A percentile compares a stretch with the other conserved stretches of the same genome.
These are phyloP conservation scores for Hyphopichia fennica DNA, from an alignment of 1,139 yeast genomes.

Conservation along the genomic window DNA sequence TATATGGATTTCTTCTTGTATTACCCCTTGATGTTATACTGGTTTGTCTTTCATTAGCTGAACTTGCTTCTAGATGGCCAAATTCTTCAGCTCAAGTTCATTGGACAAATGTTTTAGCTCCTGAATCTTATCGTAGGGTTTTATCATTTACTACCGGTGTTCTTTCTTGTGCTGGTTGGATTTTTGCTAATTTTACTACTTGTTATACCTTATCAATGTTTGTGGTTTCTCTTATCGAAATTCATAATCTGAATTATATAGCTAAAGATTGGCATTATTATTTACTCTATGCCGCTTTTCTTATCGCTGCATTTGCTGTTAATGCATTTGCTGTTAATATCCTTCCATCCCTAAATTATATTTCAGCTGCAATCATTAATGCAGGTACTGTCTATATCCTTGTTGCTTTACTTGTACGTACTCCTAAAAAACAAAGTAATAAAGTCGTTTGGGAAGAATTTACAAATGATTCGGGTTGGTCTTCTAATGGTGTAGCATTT, in stretches of 20 bases:
- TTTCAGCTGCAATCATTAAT: slow-evolving; percentile 20
- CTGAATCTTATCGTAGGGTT: slow-evolving; percentile 14
- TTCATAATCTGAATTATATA: slow-evolving; percentile 22
- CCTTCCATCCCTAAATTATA: slow-evolving; percentile 19
- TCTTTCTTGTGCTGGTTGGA: slow-evolving; percentile 52
- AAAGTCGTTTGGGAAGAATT: slow-evolving; percentile 23
- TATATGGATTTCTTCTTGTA: slow-evolving; percentile 23
- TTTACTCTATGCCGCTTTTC: slow-evolving; percentile 18
- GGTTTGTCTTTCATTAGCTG: slow-evolving; percentile 25
- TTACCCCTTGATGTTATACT: slow-evolving; percentile 18
- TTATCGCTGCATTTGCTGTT: slow-evolving; percentile 15
- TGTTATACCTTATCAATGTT: slow-evolving; percentile 42
- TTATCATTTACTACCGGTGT: slow-evolving; percentile 48
- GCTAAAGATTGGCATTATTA: slow-evolving; percentile 25
- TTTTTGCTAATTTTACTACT: slow-evolving; percentile 38
- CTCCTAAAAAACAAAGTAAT: slow-evolving; percentile 23
- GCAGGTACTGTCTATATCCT: slow-evolving; percentile 25
- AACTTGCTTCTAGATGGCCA: slow-evolving; percentile 28
- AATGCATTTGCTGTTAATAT: slow-evolving; percentile 20
- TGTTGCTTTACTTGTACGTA: slow-evolving; percentile 21
- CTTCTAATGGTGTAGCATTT: slow-evolving; percentile 26
- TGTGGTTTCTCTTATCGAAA: slow-evolving; percentile 41
- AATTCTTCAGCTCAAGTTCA: slow-evolving; percentile 31
- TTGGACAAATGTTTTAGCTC: slow-evolving; percentile 28
- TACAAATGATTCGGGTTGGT: slow-evolving; percentile 29